These are phyloP conservation scores for Stropharia rugosoannulata DNA, from an alignment of 768 basidiomycete species.

Conservation along the genomic window DNA sequence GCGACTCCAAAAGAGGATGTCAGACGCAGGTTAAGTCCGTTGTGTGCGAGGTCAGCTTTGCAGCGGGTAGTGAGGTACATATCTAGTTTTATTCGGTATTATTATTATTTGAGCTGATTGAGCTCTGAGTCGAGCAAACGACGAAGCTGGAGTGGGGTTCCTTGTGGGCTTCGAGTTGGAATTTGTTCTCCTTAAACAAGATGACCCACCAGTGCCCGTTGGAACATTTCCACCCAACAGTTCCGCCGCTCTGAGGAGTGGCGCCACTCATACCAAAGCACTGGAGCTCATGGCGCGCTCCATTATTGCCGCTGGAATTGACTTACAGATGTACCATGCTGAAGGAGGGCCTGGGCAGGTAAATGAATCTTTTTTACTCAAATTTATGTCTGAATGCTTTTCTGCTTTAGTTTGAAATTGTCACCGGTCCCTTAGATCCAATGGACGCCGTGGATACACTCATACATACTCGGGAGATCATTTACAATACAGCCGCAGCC, in stretches of 20 bases:
- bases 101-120: background rate
- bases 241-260: slow-evolving; percentile 37
- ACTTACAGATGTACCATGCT: slow-evolving; percentile 65
- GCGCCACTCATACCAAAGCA: slow-evolving; percentile 40
- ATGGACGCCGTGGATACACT: slow-evolving; percentile 67
- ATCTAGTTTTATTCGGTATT: background rate
- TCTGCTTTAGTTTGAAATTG: slow-evolving; percentile 54
- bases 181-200: slow-evolving; percentile 61
- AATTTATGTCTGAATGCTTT: background rate
- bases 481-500: slow-evolving; percentile 62
- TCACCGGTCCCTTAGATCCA: slow-evolving; percentile 65
- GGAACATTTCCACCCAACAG: slow-evolving; percentile 47
- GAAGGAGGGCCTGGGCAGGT: slow-evolving; percentile 63
- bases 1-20: slow-evolving; percentile 23
- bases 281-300: slow-evolving; percentile 61
- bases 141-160: slow-evolving; percentile 40
- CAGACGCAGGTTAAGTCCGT: background rate
- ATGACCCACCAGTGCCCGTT: slow-evolving; percentile 42
- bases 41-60: slow-evolving; percentile 11
- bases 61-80: slow-evolving; percentile 11
- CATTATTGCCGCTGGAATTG: slow-evolving; percentile 49
- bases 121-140: slow-evolving; percentile 18
- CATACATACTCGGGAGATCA: slow-evolving; percentile 65
- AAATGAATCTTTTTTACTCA: background rate
- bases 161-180: slow-evolving; percentile 71